Conservation (phyloP, 768 basidiomycete species). For the Trametes cingulata region DNA sequence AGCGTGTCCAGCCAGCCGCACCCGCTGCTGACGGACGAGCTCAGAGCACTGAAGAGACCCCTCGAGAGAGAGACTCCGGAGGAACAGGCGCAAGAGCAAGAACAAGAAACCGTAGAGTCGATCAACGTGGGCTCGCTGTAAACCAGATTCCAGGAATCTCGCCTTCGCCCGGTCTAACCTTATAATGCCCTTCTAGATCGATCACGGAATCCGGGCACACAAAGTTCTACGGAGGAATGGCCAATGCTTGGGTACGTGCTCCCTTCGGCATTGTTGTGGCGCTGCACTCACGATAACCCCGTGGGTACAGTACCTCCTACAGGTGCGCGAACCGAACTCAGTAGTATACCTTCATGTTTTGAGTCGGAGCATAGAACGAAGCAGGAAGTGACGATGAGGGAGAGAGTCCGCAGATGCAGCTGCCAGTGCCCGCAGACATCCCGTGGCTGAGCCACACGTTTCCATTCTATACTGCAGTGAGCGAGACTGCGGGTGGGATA, state of each 20-base stretch:
- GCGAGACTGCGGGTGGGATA: conserved; percentile 45
- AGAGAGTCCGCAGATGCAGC: conserved; percentile 37
- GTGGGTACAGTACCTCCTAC: conserved; percentile 56
- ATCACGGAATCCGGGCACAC: conserved; percentile 63
- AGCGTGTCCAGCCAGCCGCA: conserved; percentile 50
- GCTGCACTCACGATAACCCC: conserved; percentile 15
- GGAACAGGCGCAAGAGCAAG: conserved; percentile 36
- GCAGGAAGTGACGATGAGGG: conserved; percentile 58
- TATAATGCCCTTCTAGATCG: conserved; percentile 41
- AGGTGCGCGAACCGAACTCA: conserved; percentile 44
- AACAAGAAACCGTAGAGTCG: conserved; percentile 51
- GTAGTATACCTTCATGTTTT: conserved; percentile 5
- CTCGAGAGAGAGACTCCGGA: conserved; percentile 59
- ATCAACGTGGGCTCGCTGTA: conserved; percentile 69
- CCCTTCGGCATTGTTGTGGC: background rate
- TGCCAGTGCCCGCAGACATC: conserved; percentile 54
- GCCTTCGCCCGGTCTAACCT: conserved; percentile 17
- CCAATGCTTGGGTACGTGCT: conserved; percentile 65
- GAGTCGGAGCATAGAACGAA: conserved; percentile 48
- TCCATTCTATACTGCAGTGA: conserved; percentile 48
- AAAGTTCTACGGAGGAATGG: conserved; percentile 65
- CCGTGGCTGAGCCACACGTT: conserved; percentile 64
- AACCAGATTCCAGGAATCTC: conserved; percentile 22
- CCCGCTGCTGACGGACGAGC: conserved; percentile 59
- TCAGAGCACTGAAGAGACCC: conserved; percentile 67